Evolutionary conservation across 108 stramenopile genomes (phyloP), one percentile per base, ranked within the genome.

Genomic region (Cylindrotheca closterium): DNA sequence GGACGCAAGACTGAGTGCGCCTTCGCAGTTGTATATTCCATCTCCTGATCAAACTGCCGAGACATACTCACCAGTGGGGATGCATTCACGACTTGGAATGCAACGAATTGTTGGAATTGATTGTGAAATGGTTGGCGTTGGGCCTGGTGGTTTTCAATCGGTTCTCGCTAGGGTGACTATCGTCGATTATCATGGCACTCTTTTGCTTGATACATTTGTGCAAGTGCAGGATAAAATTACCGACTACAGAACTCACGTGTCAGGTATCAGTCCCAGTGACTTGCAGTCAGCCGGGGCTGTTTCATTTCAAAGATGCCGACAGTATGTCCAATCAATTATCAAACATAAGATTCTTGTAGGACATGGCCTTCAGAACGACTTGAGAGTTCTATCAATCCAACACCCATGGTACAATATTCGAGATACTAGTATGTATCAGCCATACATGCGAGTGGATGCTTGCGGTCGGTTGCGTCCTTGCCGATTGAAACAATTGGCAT

Each of bases 101-200:
- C n/a, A n/a, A n/a, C 55, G 28, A 51, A 46, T 68, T 58, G 74
- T 94, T 25, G 93, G 80, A n/a, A 63, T 97, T 57, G 94, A 97
- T 50, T 94, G 93, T 45, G 95, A 97, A 51, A 79, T 96, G 95
- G 97, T 97, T 0, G 95, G 97, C 30, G 84, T 94, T 2, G 86
- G 90, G 23, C 64, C 71, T 1, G 53, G 58, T 32, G 82, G 86
- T 27, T 65, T 50, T 29, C 48, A 49, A 22, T 87, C 85, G 21
- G 86, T 71, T 23, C 60, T 95, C 49, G 94, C 94, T 19, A 81
- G 89, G 2, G 82, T 92, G 5, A 71, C 86, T 12, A 48, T 92
- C 0, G 75, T 88, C 22, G 74, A 87, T 47, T 89, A 77, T 57
- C 59, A 78, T 46, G 82, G 81, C 22, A 47, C 76, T 19, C 50